phyloP scores from a whole-genome alignment of 371 early-diverging fungal species.

The Rhizopus microsporus region DNA sequence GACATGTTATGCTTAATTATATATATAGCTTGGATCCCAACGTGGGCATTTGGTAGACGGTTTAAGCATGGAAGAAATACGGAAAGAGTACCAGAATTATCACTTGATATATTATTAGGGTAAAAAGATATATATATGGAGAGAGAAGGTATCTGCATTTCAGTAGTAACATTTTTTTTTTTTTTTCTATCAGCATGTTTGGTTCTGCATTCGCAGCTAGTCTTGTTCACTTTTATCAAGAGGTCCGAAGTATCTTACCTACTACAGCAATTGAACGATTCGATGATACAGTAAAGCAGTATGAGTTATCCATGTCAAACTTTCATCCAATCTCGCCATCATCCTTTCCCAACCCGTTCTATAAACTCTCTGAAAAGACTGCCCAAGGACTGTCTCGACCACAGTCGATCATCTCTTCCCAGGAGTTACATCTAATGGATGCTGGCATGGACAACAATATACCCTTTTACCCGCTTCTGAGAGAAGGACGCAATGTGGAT shows the following conservation, averaged over 20 bases:
- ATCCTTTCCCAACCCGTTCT: slow-evolving; percentile 60
- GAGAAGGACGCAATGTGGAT: slow-evolving; percentile 68
- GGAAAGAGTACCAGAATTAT: slow-evolving; percentile 63
- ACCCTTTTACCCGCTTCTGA: slow-evolving; percentile 70
- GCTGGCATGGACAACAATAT: slow-evolving; percentile 80
- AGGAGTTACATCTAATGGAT: slow-evolving; percentile 64
- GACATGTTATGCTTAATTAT: neutral
- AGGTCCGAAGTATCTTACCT: slow-evolving; percentile 51
- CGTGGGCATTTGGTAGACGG: slow-evolving; percentile 74
- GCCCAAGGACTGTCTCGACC: slow-evolving; percentile 5
- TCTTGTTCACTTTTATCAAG: slow-evolving; percentile 61
- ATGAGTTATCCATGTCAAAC: slow-evolving; percentile 44
- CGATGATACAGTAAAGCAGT: slow-evolving; percentile 45
- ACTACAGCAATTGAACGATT: slow-evolving; percentile 29
- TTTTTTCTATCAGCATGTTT: slow-evolving; percentile 31
- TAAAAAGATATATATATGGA: slow-evolving; percentile 1
- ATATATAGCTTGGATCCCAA: slow-evolving; percentile 65
- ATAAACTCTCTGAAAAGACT: slow-evolving; percentile 27
- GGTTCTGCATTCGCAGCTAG: slow-evolving; percentile 73
- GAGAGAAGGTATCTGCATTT: neutral
- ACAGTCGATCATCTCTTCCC: slow-evolving; percentile 26
- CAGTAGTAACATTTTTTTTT: neutral
- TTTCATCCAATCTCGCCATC: slow-evolving; percentile 61
- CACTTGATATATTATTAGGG: slow-evolving; percentile 64
- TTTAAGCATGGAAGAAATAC: slow-evolving; percentile 61